Base-by-base conservation (phyloP, 2,329 filamentous ascomycete genomes). In the Elsinoe necatrix region DNA sequence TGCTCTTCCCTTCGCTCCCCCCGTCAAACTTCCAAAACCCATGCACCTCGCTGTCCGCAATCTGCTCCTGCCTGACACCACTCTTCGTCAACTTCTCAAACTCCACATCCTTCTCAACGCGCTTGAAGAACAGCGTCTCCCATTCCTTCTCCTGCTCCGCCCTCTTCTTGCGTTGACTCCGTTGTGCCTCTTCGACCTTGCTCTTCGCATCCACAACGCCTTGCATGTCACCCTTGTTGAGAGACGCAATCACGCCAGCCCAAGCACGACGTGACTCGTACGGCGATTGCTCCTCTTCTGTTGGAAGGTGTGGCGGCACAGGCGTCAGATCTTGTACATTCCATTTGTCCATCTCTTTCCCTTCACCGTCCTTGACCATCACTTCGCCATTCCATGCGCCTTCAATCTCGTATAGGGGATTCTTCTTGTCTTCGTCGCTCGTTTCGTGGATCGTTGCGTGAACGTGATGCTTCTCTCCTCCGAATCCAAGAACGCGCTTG, bases 1-100 rank as follows among this genome's bases (percentile, higher is more conserved):
- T 47, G 11, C 23, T 37, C 41, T n/a, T 37, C 2, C 29, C 29
- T n/a, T 37, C 27, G 12, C 9, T 48, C 3, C 20, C 37, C 35
- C 11, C 29, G 69, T 86, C 80, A 66, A 84, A 87, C 59, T 79
- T 73, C 85, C 85, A 88, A 31, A 87, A 75, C 0, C 85, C 85
- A 56, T 80, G 80, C 1, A 84, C 87, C 69, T 83, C 82, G 45
- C 79, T 77, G 35, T 76, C 71, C 58, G 86, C 83, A 21, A 82
- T 63, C 20, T 37, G 52, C 58, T 64, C 45, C 7, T 63, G 66
- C 60, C 74, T 45, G 5, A 56, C 68, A 12, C 34, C 34, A 60
- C 74, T 62, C 35, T 56, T 57, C 45, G 66, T 45, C 37, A 70
- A 58, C 57, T 62, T 65, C 57, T 67, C 62, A n/a, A 66, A 67